A percentile compares a stretch with the other conserved stretches of the same genome.
These are phyloP conservation scores for Sophora flavescens DNA, from an alignment of 306 rosid species.

Conservation along the genomic window DNA sequence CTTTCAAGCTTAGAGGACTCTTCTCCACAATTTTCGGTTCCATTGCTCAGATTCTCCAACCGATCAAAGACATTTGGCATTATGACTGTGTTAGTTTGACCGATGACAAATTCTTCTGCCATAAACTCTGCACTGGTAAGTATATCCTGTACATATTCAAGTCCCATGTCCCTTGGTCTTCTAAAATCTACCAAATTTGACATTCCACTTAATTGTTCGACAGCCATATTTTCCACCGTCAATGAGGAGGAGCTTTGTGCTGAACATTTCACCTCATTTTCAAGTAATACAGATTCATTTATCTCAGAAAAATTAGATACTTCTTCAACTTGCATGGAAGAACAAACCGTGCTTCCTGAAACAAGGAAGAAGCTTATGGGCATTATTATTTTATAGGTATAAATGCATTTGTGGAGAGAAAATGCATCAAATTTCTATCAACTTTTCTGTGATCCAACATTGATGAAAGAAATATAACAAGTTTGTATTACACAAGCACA, in stretches of 20 bases:
- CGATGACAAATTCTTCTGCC: conserved; percentile 60
- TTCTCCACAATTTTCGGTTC: conserved; percentile 41
- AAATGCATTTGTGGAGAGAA: conserved; percentile 23
- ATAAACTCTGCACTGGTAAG: conserved; percentile 59
- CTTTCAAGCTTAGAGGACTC: conserved; percentile 53
- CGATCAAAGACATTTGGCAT: conserved; percentile 65
- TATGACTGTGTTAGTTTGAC: conserved; percentile 51
- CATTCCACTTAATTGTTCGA: conserved; percentile 43
- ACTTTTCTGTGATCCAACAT: conserved; percentile 18
- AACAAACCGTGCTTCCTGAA: conserved; percentile 65
- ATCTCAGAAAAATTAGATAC: conserved; percentile 48
- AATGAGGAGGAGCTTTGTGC: conserved; percentile 55
- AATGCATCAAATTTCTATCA: conserved; percentile 29
- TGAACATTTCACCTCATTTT: conserved; percentile 45
- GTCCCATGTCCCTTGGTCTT: conserved; percentile 63
- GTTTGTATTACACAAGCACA: not conserved
- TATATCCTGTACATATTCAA: conserved; percentile 66
- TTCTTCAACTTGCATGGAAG: conserved; percentile 60
- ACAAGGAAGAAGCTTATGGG: conserved; percentile 33
- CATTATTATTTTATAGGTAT: conserved; percentile 24
- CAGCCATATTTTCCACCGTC: conserved; percentile 29
- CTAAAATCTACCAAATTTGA: conserved; percentile 44
- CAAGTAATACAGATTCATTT: conserved; percentile 48
- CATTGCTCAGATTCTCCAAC: conserved; percentile 56
- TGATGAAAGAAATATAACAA: conserved; percentile 29